Base-by-base conservation (phyloP, 306 rosid genomes). In the Rosa chinensis region DNA sequence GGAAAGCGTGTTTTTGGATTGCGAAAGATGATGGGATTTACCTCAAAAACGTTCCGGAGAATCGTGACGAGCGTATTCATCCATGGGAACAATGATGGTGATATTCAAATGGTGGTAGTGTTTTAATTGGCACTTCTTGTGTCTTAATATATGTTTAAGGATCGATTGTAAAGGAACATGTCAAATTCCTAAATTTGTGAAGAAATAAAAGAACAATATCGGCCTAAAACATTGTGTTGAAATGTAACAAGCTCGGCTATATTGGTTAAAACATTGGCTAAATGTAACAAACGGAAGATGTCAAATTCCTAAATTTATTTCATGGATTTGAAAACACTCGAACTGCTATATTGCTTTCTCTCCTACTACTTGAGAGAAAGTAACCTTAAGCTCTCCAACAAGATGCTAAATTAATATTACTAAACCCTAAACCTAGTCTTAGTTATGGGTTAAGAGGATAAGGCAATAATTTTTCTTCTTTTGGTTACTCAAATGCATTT, bases 1-100 rank as follows among this genome's bases (percentile, higher is more conserved):
- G 28, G 2, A 42, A 48, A 1, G 35, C 8, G 0, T 77, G 81
- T 37, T 16, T 70, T 47, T 82, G 85, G 85, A 59, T 2, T 4
- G 85, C 81, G 2, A 77, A 75, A 72, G 81, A 77, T 21, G 85
- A 50, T 28, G 85, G 81, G 47, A 17, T 82, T 77, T 75, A 70
- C 58, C 10, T 82, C 8, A 21, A 6, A 50, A 32, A 70, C 13
- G 21, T 21, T 45, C 78, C 69, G 0, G 5, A 13, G 0, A 58
- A 71, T 5, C 1, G 1, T 9, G 77, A 82, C 3, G 81, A 61
- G 13, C 23, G 10, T 10, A 3, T 42, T 18, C 76, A 69, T 48
- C 2, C 32, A 23, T 75, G 69, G 70, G 55, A 75, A n/a, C 1
- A 1, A n/a, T 23, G 37, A 59, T 1, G 37, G 16, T 58, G 64